Evolutionary conservation across 202 grass and related monocot genomes (phyloP).

Genomic region (Digitaria exilis): DNA sequence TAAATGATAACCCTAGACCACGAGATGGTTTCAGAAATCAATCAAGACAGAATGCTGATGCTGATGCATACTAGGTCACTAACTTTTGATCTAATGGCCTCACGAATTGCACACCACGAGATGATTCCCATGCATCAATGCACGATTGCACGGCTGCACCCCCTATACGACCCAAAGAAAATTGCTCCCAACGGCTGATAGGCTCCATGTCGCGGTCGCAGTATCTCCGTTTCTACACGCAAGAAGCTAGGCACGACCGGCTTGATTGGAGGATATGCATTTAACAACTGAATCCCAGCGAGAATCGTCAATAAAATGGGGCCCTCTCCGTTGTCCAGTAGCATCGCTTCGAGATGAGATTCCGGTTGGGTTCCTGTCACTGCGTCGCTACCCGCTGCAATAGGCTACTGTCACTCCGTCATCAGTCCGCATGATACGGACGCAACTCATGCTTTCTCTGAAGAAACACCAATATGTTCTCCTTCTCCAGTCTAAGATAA

Average conservation of each 20-base stretch:
- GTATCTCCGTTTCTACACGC: conserved; percentile 40
- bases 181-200: neutral
- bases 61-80: neutral
- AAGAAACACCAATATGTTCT: neutral
- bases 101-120: neutral
- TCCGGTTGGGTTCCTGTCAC: conserved; percentile 5
- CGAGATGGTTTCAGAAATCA: neutral
- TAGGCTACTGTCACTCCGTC: neutral
- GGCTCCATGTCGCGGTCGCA: conserved; percentile 1
- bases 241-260: conserved; percentile 11
- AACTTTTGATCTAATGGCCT: neutral
- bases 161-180: too few relatives aligned
- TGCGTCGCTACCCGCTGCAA: neutral
- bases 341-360: conserved; percentile 12
- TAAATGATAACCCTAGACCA: neutral
- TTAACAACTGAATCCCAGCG: conserved; percentile 4
- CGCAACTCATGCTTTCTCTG: neutral
- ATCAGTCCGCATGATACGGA: neutral
- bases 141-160: conserved; percentile 1
- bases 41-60: neutral
- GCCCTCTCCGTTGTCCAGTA: conserved; percentile 28
- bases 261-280: neutral
- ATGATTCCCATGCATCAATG: neutral
- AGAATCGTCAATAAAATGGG: conserved; percentile 21
- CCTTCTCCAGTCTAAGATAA: neutral